phyloP scores from a whole-genome alignment of 1,139 yeast genomes.

The Kodamaea plutei region DNA sequence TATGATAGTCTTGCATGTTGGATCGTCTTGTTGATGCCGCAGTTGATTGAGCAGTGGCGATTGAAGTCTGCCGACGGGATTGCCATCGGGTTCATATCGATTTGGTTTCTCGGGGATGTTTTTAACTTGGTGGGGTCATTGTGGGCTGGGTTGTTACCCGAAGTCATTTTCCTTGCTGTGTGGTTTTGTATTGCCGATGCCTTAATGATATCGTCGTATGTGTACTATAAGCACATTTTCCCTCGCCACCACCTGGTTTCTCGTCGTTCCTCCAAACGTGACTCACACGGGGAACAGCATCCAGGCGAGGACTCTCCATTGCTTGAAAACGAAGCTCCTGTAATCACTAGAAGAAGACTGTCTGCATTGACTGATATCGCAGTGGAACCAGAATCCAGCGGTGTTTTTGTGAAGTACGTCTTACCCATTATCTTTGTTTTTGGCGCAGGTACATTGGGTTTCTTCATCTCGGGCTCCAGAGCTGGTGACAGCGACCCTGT shows the following conservation, averaged over 20 bases:
- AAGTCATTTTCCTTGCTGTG: constrained; percentile 62
- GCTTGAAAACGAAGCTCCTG: constrained; percentile 11
- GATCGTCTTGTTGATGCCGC: constrained; percentile 78
- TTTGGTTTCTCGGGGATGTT: constrained; percentile 75
- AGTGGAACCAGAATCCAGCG: constrained; percentile 38
- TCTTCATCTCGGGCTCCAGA: constrained; percentile 41
- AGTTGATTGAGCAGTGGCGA: constrained; percentile 78
- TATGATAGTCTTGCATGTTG: constrained; percentile 68
- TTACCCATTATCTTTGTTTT: constrained; percentile 64
- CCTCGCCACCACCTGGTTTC: constrained; percentile 25
- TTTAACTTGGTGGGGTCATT: constrained; percentile 64
- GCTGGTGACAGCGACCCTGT: constrained; percentile 12
- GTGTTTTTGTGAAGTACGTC: constrained; percentile 48
- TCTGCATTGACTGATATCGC: constrained; percentile 44
- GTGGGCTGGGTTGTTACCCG: constrained; percentile 70
- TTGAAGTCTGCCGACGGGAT: constrained; percentile 76
- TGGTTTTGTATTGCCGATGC: constrained; percentile 75
- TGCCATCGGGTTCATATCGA: constrained; percentile 61
- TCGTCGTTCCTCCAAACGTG: constrained; percentile 4
- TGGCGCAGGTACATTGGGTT: constrained; percentile 64
- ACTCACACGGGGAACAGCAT: no score
- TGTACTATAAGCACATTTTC: constrained; percentile 49
- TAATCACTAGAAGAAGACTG: constrained; percentile 40
- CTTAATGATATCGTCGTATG: constrained; percentile 57
- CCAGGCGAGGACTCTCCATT: constrained; percentile 8